Evolutionary conservation across 768 basidiomycete genomes (phyloP).

Genomic region (Boletus sp.): DNA sequence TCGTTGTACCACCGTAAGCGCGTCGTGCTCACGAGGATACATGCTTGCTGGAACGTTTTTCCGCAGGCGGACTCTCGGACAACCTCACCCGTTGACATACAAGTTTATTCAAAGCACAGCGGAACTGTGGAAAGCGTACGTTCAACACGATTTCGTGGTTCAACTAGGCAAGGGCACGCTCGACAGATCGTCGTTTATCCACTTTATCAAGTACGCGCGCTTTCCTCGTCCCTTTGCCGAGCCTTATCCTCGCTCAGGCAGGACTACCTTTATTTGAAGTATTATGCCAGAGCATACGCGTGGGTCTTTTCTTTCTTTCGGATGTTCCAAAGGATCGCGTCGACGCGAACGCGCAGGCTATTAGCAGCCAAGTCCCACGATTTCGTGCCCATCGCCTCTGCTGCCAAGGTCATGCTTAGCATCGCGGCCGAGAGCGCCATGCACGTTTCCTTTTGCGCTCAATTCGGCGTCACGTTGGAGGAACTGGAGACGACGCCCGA

Average conservation of each 20-base stretch:
- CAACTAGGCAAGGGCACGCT: conserved; percentile 74
- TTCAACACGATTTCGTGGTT: conserved; percentile 82
- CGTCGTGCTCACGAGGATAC: not conserved
- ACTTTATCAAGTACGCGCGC: conserved; percentile 74
- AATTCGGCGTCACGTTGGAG: conserved; percentile 62
- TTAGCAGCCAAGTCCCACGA: conserved; percentile 75
- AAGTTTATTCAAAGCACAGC: conserved; percentile 59
- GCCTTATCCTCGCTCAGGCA: conserved; percentile 45
- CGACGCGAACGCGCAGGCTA: conserved; percentile 41
- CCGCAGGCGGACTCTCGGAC: conserved; percentile 51
- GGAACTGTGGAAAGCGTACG: conserved; percentile 66
- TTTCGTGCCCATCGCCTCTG: conserved; percentile 59
- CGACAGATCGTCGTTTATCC: conserved; percentile 61
- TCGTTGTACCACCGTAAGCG: conserved; percentile 56
- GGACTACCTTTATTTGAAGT: conserved; percentile 78
- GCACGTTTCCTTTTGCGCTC: conserved; percentile 68
- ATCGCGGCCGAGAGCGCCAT: conserved; percentile 69
- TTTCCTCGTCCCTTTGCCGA: not conserved
- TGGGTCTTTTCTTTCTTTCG: conserved; percentile 28
- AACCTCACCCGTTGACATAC: conserved; percentile 69
- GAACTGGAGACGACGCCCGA: conserved; percentile 66
- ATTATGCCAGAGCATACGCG: conserved; percentile 84
- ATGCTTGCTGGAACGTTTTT: not conserved
- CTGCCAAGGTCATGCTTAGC: conserved; percentile 61
- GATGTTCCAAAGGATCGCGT: not conserved